Evolutionary conservation across 257 asterid species (phyloP), one percentile per base, ranked within the genome.

Genomic region (Galeopsis tetrahit): DNA sequence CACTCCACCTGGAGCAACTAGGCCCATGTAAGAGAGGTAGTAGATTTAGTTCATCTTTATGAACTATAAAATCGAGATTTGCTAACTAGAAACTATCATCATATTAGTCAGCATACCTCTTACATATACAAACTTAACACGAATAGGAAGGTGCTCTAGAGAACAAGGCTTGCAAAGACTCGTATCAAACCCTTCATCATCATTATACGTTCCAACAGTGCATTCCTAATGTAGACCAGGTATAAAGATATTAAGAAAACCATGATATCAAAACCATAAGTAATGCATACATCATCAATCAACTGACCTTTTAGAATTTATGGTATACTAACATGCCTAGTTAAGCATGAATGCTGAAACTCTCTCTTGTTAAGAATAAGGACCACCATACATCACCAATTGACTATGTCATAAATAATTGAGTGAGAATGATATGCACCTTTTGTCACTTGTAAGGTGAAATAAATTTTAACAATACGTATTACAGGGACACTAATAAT

Each of bases 171-270:
- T 79, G 83, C 98, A 92, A 71, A 92, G 94, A 77, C 76, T 21
- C 28, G 28, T 21, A 21, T 21, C 28, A 21, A 21, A 21, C 28
- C 28, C 28, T 21, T 21, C 28, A 73, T 51, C 82, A 75, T 83
- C 87, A 78, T 92, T 90, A 80, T 88, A 89, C 11, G 94, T 92
- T 75, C 96, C 96, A 78, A 84, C 82, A 70, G 91, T 92, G 83
- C 98, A 92, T 83, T 92, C 98, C 98, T 92, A 68, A 77, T 56
- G 38, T 36, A 55, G 66, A 28, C 71, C 77, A 69, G 7, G 63
- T 51, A 62, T 48, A 21, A 21, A 21, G 28, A 21, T 21, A 1
- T 21, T 21, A 21, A 21, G 28, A 21, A 21, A 21, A 21, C 28
- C 28, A 21, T 21, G 28, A 21, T 21, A 21, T 21, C 28, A 21